phyloP scores from a whole-genome alignment of 352 stramenopile genomes.

The Globisporangium heterothallicum region DNA sequence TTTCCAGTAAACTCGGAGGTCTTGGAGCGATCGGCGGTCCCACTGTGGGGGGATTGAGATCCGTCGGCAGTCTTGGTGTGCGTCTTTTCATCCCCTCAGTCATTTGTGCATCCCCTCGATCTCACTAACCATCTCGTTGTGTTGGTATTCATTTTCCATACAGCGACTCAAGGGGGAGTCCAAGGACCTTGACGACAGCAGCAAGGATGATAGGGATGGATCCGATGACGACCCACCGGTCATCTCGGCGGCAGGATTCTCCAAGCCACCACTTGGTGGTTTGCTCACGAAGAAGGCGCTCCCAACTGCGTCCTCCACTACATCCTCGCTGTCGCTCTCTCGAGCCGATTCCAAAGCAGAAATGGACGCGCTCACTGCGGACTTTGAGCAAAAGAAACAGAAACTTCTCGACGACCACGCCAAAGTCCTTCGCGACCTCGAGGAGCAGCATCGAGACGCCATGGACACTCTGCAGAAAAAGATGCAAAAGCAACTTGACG shows the following conservation, averaged over 20 bases:
- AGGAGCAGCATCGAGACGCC: constrained; percentile 31
- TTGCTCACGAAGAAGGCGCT: constrained; percentile 50
- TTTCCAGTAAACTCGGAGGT: constrained; percentile 31
- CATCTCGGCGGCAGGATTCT: constrained; percentile 24
- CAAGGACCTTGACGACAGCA: constrained; percentile 32
- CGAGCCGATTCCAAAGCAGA: constrained; percentile 34
- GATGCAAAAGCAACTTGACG: constrained; percentile 38
- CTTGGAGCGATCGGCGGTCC: constrained; percentile 20
- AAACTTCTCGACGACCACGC: constrained; percentile 37
- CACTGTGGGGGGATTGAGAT: constrained; percentile 28
- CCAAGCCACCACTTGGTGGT: constrained; percentile 42
- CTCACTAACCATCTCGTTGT: neutral
- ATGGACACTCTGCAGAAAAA: constrained; percentile 37
- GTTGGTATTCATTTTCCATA: neutral
- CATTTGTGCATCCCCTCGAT: neutral
- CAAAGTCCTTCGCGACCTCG: constrained; percentile 26
- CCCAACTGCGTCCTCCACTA: constrained; percentile 11
- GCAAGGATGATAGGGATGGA: constrained; percentile 19
- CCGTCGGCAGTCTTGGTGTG: constrained; percentile 46
- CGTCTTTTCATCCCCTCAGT: constrained; percentile 5
- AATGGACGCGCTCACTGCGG: constrained; percentile 20
- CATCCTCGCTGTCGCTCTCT: constrained; percentile 11
- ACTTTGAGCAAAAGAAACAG: constrained; percentile 54
- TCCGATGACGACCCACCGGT: constrained; percentile 14
- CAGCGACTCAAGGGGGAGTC: constrained; percentile 24